Conservation (phyloP, 2,329 filamentous ascomycete genomes). For the Drechslerella coelobrocha region DNA sequence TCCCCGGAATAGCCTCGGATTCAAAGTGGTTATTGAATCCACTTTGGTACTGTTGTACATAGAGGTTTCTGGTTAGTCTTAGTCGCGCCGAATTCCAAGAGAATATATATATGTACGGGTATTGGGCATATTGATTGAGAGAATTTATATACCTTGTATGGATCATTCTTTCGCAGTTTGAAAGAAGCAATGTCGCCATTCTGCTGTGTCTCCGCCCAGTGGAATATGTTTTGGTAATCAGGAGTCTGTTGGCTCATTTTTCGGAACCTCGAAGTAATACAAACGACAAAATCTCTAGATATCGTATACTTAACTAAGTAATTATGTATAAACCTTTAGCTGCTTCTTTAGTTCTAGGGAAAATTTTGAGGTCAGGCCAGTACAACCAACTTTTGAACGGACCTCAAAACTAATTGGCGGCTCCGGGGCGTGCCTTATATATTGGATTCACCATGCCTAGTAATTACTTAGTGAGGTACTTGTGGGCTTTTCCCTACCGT, state of each 20-base stretch:
- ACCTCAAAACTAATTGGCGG: no score
- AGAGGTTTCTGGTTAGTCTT: not conserved
- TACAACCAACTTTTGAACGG: no score
- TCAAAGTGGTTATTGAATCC: slow-evolving; percentile 56
- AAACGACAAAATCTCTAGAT: not conserved
- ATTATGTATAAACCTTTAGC: not conserved
- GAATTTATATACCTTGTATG: slow-evolving; percentile 57
- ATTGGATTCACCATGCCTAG: no score
- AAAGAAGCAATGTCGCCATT: slow-evolving; percentile 66
- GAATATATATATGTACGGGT: not conserved
- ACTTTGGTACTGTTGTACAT: slow-evolving; percentile 6
- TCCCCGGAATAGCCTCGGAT: slow-evolving; percentile 61
- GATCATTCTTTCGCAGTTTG: slow-evolving; percentile 64
- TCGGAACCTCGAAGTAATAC: not conserved
- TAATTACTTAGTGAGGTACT: no score
- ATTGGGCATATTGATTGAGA: slow-evolving; percentile 57
- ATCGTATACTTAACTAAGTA: not conserved
- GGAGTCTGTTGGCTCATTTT: slow-evolving; percentile 32
- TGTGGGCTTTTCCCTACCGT: no score
- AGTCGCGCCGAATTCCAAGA: no score
- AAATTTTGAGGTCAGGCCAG: slow-evolving; percentile 13
- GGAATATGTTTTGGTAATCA: slow-evolving; percentile 64
- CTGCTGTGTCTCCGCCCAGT: slow-evolving; percentile 69
- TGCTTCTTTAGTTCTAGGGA: not conserved
- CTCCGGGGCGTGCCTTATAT: no score